A percentile compares a stretch with the other conserved stretches of the same genome.
Conservation (phyloP, 345 rosid species). For the Citrus trifoliata region DNA sequence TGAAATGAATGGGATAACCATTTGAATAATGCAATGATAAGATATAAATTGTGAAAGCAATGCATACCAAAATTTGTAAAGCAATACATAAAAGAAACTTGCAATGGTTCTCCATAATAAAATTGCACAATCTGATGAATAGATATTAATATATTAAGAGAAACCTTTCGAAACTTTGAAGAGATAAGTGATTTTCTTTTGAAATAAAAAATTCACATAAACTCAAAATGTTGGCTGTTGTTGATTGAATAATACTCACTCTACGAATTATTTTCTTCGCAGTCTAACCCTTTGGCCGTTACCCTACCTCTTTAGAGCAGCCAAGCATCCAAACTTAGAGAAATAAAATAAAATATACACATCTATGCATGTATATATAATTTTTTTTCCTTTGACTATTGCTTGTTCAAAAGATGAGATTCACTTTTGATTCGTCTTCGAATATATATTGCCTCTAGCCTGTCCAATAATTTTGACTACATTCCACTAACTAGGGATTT, state of each 20-base stretch:
- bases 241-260: not conserved
- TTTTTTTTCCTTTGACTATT: not conserved
- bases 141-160: not conserved
- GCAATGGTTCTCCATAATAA: not conserved
- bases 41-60: not conserved
- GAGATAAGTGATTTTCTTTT: not conserved
- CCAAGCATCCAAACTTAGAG: slow-evolving; percentile 18
- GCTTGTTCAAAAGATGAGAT: slow-evolving; percentile 14
- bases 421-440: slow-evolving; percentile 9
- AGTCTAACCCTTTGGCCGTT: not conserved
- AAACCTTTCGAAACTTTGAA: not conserved
- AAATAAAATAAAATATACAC: not conserved
- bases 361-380: not conserved
- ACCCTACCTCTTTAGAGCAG: slow-evolving; percentile 18
- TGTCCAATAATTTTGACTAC: not conserved
- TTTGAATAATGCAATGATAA: not conserved
- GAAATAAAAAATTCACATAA: not conserved
- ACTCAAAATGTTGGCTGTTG: not conserved
- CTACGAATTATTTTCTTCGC: not conserved
- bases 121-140: not conserved
- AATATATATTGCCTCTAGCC: not conserved
- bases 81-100: not conserved
- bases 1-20: not conserved
- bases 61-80: not conserved
- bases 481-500: slow-evolving; percentile 4